Percentiles rank a stretch among this genome's conserved stretches.
Conservation (phyloP, 225 moss, liverwort and hornwort genomes). For the Antitrichia curtipendula region DNA sequence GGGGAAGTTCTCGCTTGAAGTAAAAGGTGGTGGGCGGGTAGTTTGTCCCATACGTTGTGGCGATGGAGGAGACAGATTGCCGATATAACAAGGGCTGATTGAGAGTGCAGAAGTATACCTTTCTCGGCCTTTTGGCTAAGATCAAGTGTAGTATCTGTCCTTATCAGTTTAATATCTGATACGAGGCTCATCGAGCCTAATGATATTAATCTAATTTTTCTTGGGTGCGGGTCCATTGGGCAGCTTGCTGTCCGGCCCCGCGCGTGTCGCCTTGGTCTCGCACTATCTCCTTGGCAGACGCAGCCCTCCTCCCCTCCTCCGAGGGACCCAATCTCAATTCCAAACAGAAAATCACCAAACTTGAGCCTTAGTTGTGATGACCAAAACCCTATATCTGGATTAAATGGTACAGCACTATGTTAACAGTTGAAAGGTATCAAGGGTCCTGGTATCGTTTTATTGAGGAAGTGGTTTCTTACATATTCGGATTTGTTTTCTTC, state of each 20-base stretch:
- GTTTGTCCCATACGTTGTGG: not conserved
- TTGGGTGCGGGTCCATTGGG: not conserved
- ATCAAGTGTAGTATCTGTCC: slow-evolving; percentile 77
- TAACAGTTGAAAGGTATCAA: not conserved
- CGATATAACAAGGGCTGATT: not conserved
- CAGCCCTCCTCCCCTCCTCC: not conserved
- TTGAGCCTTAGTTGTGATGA: fast-evolving
- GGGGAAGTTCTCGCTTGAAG: not conserved
- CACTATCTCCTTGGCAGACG: not conserved
- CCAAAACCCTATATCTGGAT: fast-evolving
- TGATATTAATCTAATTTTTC: slow-evolving; percentile 60
- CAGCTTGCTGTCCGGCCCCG: not conserved
- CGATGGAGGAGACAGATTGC: no score
- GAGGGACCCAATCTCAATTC: not conserved
- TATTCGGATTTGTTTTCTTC: not conserved
- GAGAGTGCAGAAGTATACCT: not conserved
- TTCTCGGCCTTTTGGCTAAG: slow-evolving; percentile 75
- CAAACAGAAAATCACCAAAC: not conserved
- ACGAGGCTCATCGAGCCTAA: slow-evolving; percentile 39
- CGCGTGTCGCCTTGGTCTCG: not conserved
- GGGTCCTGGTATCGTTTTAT: fast-evolving
- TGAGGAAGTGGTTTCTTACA: not conserved
- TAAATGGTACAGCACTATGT: fast-evolving
- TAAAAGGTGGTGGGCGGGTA: no score
- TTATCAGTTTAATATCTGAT: slow-evolving; percentile 71